A percentile compares a stretch with the other conserved stretches of the same genome.
These are phyloP conservation scores for Brassica balearica DNA, from an alignment of 441 rosid species.

Conservation along the genomic window DNA sequence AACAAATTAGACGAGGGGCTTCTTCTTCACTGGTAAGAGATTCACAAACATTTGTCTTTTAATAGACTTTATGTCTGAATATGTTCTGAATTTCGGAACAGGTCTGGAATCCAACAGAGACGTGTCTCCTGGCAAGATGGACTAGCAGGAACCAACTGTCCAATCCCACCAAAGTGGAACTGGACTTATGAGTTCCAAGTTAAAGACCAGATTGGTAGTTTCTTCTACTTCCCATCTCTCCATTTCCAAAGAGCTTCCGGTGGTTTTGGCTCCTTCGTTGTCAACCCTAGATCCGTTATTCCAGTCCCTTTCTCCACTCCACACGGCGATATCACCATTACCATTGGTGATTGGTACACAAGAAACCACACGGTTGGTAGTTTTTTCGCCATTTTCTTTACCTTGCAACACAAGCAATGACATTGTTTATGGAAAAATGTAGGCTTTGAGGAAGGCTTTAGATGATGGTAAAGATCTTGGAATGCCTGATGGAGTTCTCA, in stretches of 20 bases:
- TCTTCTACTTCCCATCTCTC: conserved; percentile 94
- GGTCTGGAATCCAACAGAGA: conserved; percentile 93
- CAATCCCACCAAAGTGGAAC: conserved; percentile 93
- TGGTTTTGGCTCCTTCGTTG: conserved; percentile 81
- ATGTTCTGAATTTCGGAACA: conserved; percentile 30
- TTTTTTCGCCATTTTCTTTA: conserved; percentile 1
- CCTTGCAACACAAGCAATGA: not conserved
- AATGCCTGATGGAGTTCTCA: conserved; percentile 94
- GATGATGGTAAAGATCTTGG: conserved; percentile 92
- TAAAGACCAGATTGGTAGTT: conserved; percentile 96
- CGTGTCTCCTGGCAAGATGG: conserved; percentile 99
- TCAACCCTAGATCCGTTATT: conserved; percentile 76
- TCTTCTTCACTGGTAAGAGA: conserved; percentile 78
- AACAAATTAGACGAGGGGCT: conserved; percentile 85
- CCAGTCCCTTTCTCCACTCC: conserved; percentile 87
- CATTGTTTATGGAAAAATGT: not conserved
- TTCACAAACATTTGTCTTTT: conserved; percentile 1
- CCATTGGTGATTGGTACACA: conserved; percentile 94
- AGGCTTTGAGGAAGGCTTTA: conserved; percentile 79
- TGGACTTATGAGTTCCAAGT: conserved; percentile 98
- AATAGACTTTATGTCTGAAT: not conserved
- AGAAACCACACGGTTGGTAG: conserved; percentile 86
- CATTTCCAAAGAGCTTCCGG: conserved; percentile 92
- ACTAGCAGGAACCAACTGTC: conserved; percentile 88
- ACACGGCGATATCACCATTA: conserved; percentile 71